Percentiles rank a stretch among this genome's conserved stretches.
Evolutionary conservation across 2,329 filamentous ascomycete species (phyloP).

Genomic region (Microdochium nivale): DNA sequence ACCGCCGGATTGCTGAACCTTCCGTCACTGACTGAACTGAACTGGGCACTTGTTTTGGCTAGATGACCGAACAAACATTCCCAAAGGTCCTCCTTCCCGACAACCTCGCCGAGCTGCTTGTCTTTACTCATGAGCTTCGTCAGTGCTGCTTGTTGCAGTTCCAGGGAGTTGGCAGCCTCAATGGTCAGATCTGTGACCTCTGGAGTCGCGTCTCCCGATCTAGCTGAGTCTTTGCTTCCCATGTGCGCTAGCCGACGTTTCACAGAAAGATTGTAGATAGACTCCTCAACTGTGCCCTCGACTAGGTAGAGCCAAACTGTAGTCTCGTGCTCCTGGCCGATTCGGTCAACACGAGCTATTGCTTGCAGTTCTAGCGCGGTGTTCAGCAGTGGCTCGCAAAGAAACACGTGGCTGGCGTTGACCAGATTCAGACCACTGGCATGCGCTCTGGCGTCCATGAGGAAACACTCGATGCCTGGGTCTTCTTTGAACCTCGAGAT

Average conservation of each 20-base stretch:
- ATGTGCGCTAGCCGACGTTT: conserved; percentile 72
- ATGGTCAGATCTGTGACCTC: conserved; percentile 53
- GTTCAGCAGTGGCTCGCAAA: conserved; percentile 90
- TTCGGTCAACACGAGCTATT: conserved; percentile 89
- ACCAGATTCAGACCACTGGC: conserved; percentile 85
- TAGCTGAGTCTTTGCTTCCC: conserved; percentile 29
- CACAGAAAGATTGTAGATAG: conserved; percentile 82
- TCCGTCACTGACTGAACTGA: conserved; percentile 11
- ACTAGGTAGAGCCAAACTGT: conserved; percentile 95
- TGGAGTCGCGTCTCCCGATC: conserved; percentile 29
- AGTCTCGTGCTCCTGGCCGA: conserved; percentile 80
- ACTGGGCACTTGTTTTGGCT: conserved; percentile 12
- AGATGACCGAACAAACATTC: conserved; percentile 71
- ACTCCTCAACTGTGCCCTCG: conserved; percentile 84
- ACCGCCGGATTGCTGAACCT: conserved; percentile 23
- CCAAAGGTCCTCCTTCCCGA: conserved; percentile 76
- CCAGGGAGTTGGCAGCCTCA: conserved; percentile 76
- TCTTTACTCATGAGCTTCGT: conserved; percentile 63
- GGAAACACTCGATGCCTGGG: conserved; percentile 67
- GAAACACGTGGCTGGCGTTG: conserved; percentile 87
- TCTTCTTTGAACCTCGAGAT: conserved; percentile 72
- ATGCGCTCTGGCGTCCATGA: conserved; percentile 83
- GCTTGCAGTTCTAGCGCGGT: conserved; percentile 91
- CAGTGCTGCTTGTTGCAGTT: conserved; percentile 67
- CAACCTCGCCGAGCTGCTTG: conserved; percentile 67